A percentile compares a stretch with the other conserved stretches of the same genome.
Conservation (phyloP, 495 filamentous ascomycete genomes). For the Apodospora peruviana region DNA sequence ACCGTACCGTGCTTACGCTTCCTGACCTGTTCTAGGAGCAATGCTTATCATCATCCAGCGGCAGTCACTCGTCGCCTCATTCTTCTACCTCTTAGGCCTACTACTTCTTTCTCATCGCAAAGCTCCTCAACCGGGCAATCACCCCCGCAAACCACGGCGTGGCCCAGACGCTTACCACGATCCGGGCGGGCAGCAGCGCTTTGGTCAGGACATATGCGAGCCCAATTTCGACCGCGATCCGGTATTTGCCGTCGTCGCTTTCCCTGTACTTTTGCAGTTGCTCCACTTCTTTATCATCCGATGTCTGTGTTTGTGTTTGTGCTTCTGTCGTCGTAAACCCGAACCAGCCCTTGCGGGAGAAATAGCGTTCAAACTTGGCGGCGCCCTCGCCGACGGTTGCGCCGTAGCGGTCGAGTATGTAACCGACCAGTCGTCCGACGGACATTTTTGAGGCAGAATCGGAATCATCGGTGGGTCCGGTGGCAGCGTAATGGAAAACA, state of each 20-base stretch:
- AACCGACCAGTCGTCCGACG: no score
- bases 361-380: slow-evolving; percentile 38
- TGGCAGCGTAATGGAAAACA: slow-evolving; percentile 68
- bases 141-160: slow-evolving; percentile 90
- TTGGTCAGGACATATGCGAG: slow-evolving; percentile 89
- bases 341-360: slow-evolving; percentile 43
- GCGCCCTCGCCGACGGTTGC: slow-evolving; percentile 39
- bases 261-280: background rate
- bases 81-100: no score
- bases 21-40: no score
- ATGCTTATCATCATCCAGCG: no score
- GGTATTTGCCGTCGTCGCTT: slow-evolving; percentile 35
- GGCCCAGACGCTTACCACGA: slow-evolving; percentile 73
- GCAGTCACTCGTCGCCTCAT: no score
- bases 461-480: slow-evolving; percentile 47
- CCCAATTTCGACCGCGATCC: slow-evolving; percentile 63
- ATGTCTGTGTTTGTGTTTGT: background rate
- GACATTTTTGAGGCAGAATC: slow-evolving; percentile 51
- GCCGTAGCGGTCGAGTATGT: slow-evolving; percentile 33
- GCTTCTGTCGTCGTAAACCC: slow-evolving; percentile 26
- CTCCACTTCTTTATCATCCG: slow-evolving; percentile 1
- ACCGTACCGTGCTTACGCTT: no score
- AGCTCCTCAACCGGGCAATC: slow-evolving; percentile 32
- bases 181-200: slow-evolving; percentile 66
- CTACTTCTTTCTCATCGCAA: background rate